Percentiles rank a stretch among this genome's conserved stretches.
These are phyloP conservation scores for Nematocida sp. DNA, from an alignment of 371 early-diverging fungal species.

Conservation along the genomic window DNA sequence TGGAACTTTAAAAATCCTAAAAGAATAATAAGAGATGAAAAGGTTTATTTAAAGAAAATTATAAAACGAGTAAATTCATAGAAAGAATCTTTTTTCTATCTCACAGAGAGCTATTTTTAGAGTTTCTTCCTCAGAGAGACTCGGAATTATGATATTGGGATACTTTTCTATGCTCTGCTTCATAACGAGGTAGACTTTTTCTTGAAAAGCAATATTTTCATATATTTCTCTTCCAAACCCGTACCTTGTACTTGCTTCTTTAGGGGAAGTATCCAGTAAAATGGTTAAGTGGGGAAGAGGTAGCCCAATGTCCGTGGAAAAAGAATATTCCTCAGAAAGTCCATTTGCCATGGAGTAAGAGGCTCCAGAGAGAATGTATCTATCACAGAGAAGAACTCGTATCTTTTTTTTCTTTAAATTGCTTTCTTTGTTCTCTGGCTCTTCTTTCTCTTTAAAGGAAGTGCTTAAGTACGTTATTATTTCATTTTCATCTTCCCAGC, in stretches of 20 bases:
- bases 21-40: too few species aligned
- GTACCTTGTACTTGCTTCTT: constrained; percentile 72
- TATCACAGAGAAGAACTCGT: constrained; percentile 78
- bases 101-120: not conserved
- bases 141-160: constrained; percentile 6
- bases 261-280: constrained; percentile 78
- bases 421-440: not conserved
- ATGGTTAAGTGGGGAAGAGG: constrained; percentile 78
- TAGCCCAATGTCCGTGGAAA: constrained; percentile 77
- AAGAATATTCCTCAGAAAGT: constrained; percentile 79
- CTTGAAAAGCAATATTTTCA: constrained; percentile 79
- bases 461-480: constrained; percentile 22
- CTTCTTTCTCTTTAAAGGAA: not conserved
- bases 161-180: constrained; percentile 28
- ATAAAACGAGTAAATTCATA: too few species aligned
- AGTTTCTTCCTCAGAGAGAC: not conserved
- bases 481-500: constrained; percentile 70
- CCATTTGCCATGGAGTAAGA: constrained; percentile 75
- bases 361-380: constrained; percentile 92
- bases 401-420: too few species aligned
- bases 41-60: too few species aligned
- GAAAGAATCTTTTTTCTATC: not conserved
- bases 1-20: not conserved
- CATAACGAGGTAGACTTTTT: constrained; percentile 69
- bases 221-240: constrained; percentile 90